phyloP scores from a whole-genome alignment of 2,329 filamentous ascomycete genomes.

The Metarhizium humberi region DNA sequence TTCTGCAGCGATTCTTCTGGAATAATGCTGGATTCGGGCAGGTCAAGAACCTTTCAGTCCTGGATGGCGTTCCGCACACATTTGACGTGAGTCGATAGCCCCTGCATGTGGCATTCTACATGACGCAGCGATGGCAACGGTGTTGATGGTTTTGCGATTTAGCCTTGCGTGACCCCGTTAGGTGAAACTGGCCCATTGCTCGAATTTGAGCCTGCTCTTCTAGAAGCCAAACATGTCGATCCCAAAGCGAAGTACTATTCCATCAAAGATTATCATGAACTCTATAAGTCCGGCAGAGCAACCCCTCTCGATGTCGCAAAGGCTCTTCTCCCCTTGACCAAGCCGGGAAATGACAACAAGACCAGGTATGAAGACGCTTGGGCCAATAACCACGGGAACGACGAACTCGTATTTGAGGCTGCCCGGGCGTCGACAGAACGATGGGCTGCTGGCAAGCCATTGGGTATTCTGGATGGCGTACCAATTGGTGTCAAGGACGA shows the following conservation, averaged over 20 bases:
- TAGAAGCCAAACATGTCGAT: conserved; percentile 28
- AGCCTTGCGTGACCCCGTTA: conserved; percentile 51
- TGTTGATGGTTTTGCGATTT: neutral
- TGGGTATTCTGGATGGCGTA: conserved; percentile 70
- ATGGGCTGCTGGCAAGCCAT: conserved; percentile 55
- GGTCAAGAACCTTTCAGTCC: conserved; percentile 34
- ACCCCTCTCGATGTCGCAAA: conserved; percentile 67
- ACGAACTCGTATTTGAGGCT: conserved; percentile 53
- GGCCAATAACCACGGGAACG: conserved; percentile 50
- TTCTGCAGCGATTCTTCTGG: conserved; percentile 60
- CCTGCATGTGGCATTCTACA: neutral
- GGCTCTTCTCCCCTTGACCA: conserved; percentile 61
- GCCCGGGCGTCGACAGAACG: conserved; percentile 65
- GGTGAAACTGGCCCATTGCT: conserved; percentile 26
- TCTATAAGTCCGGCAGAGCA: conserved; percentile 59
- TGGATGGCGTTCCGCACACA: conserved; percentile 34
- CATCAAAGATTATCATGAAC: conserved; percentile 65
- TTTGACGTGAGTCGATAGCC: conserved; percentile 33
- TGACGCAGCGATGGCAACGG: neutral
- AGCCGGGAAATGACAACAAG: conserved; percentile 41
- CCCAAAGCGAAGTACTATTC: conserved; percentile 52
- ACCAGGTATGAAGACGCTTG: conserved; percentile 64
- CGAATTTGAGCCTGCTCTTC: conserved; percentile 31
- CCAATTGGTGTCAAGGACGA: conserved; percentile 83
- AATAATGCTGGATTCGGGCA: conserved; percentile 51